A percentile compares a stretch with the other conserved stretches of the same genome.
Evolutionary conservation across 2,329 filamentous ascomycete species (phyloP).

Genomic region (Didymella keratinophila): DNA sequence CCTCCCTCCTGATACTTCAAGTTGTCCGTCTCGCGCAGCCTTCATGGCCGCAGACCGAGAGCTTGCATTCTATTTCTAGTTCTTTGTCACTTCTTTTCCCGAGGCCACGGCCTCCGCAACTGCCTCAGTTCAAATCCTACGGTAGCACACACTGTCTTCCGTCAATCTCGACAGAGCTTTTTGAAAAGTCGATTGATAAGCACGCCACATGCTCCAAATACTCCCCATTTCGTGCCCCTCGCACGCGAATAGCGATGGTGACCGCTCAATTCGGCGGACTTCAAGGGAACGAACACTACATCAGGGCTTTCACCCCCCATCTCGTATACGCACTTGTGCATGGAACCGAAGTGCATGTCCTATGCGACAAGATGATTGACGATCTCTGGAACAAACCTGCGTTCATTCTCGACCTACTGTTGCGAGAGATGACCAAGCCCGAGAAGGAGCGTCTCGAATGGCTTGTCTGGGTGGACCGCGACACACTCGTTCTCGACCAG

Average conservation of each 20-base stretch:
- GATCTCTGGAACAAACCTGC: slow-evolving; percentile 57
- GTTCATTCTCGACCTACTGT: slow-evolving; percentile 53
- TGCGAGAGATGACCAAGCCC: slow-evolving; percentile 48
- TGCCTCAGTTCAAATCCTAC: slow-evolving; percentile 25
- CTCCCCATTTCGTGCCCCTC: slow-evolving; percentile 23
- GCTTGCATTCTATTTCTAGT: neutral
- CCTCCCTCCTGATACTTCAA: neutral
- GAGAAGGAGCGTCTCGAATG: slow-evolving; percentile 52
- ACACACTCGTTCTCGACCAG: slow-evolving; percentile 55
- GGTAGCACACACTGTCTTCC: slow-evolving; percentile 29
- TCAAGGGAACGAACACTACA: slow-evolving; percentile 48
- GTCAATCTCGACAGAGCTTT: slow-evolving; percentile 16
- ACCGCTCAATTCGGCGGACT: slow-evolving; percentile 50
- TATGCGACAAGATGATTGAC: slow-evolving; percentile 53
- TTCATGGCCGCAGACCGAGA: neutral
- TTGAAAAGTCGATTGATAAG: slow-evolving; percentile 22
- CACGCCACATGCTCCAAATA: slow-evolving; percentile 28
- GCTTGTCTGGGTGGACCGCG: slow-evolving; percentile 56
- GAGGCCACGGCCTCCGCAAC: slow-evolving; percentile 3
- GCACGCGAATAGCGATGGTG: slow-evolving; percentile 47
- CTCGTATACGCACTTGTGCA: slow-evolving; percentile 52
- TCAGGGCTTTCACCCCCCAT: slow-evolving; percentile 54
- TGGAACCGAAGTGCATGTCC: slow-evolving; percentile 54
- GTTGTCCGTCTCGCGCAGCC: neutral
- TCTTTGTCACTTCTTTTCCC: slow-evolving; percentile 20